phyloP scores from a whole-genome alignment of 441 rosid species.

The Arabidopsis lyrata region DNA sequence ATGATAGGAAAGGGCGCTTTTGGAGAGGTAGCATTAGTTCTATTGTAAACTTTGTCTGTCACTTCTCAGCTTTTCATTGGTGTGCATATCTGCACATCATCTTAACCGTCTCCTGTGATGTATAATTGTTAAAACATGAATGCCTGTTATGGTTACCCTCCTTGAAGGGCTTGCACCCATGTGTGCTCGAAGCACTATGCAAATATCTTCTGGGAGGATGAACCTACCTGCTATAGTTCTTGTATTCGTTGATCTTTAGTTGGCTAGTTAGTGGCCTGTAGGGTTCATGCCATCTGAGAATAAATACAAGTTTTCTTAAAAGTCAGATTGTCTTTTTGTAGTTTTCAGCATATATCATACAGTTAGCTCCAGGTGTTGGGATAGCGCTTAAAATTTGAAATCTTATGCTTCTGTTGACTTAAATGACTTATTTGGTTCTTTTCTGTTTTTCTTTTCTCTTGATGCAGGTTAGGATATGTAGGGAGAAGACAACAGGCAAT shows the following conservation, averaged over 20 bases:
- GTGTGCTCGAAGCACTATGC: background rate
- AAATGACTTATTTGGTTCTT: conserved; percentile 4
- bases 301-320: background rate
- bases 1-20: conserved; percentile 99
- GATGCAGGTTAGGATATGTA: conserved; percentile 83
- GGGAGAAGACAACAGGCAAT: conserved; percentile 84
- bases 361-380: background rate
- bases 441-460: conserved; percentile 26
- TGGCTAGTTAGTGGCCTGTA: background rate
- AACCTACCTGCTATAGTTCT: background rate
- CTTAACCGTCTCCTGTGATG: conserved; percentile 4
- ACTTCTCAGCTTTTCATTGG: background rate
- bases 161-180: background rate
- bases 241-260: background rate
- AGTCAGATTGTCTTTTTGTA: background rate
- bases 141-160: background rate
- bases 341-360: background rate
- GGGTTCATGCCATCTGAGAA: background rate
- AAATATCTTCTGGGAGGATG: background rate
- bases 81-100: background rate
- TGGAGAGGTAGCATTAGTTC: conserved; percentile 71
- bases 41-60: background rate
- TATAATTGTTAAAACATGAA: background rate
- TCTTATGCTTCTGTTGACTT: background rate
- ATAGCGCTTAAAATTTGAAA: background rate